phyloP scores from a whole-genome alignment of 805 yeast genomes.

The Dipodascopsis uninucleata region DNA sequence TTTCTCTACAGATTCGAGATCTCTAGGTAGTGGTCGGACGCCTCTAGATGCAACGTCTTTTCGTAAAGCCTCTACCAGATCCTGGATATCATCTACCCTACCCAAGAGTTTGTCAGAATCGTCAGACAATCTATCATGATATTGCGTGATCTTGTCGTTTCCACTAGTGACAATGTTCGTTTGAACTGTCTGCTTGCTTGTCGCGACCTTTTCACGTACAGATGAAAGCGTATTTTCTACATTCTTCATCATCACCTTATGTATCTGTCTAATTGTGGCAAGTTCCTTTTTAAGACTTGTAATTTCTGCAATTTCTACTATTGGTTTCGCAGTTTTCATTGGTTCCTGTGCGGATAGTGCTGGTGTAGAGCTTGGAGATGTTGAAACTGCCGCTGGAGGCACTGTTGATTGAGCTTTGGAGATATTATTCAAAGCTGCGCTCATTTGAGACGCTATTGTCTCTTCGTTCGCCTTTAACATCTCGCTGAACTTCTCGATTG shows the following conservation, averaged over 20 bases:
- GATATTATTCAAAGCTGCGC: conserved; percentile 7
- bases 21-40: conserved; percentile 72
- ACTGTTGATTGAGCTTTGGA: conserved; percentile 12
- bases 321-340: conserved; percentile 5
- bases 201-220: conserved; percentile 45
- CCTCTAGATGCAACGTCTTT: conserved; percentile 92
- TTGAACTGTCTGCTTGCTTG: conserved; percentile 8
- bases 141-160: conserved; percentile 65
- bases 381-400: neutral
- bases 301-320: conserved; percentile 40
- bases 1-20: conserved; percentile 58
- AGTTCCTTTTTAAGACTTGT: conserved; percentile 56
- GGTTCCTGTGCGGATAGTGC: conserved; percentile 1
- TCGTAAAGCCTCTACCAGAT: conserved; percentile 79
- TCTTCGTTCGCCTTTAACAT: neutral
- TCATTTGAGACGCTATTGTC: conserved; percentile 1
- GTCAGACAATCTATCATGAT: conserved; percentile 67
- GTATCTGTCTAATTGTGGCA: conserved; percentile 55
- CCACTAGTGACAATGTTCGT: conserved; percentile 20
- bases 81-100: conserved; percentile 86
- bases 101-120: conserved; percentile 74
- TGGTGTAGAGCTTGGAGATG: conserved; percentile 3
- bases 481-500: conserved; percentile 13
- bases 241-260: conserved; percentile 42
- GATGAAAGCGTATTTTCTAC: conserved; percentile 45